phyloP scores from a whole-genome alignment of 2,329 filamentous ascomycete genomes.

The Paradendryphiella salina region DNA sequence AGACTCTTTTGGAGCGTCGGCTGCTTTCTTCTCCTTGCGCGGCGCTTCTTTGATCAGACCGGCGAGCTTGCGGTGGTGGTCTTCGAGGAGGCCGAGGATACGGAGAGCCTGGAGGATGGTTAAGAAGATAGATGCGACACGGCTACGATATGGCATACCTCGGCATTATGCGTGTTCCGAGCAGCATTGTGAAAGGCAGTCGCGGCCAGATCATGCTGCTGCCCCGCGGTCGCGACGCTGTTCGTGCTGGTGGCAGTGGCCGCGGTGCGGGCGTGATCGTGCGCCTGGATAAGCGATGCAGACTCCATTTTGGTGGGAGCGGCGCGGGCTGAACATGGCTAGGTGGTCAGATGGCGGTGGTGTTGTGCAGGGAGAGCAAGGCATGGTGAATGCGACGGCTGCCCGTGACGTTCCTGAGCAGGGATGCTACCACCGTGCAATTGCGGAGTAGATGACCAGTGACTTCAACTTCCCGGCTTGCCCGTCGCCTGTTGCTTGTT shows the following conservation, averaged over 20 bases:
- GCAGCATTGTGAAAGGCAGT: conserved; percentile 85
- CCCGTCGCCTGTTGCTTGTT: conserved; percentile 1
- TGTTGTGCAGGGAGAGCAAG: not conserved
- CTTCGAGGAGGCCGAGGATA: conserved; percentile 80
- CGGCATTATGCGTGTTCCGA: conserved; percentile 66
- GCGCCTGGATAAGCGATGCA: conserved; percentile 73
- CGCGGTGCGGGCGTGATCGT: conserved; percentile 86
- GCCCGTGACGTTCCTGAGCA: conserved; percentile 4
- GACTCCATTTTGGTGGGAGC: conserved; percentile 62
- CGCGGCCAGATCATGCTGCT: conserved; percentile 85
- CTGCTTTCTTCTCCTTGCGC: conserved; percentile 35
- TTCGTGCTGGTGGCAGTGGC: conserved; percentile 68
- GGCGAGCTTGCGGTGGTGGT: conserved; percentile 83
- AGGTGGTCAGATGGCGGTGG: not conserved
- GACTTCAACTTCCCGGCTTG: conserved; percentile 11
- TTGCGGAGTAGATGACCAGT: conserved; percentile 7
- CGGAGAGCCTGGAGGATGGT: conserved; percentile 66
- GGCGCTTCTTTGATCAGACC: conserved; percentile 73
- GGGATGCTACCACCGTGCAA: conserved; percentile 9
- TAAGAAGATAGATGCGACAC: not conserved
- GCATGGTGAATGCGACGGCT: conserved; percentile 5
- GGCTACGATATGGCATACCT: conserved; percentile 48
- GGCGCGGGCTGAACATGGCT: conserved; percentile 9
- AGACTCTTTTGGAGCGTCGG: conserved; percentile 10
- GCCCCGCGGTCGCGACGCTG: conserved; percentile 79